Evolutionary conservation across 495 filamentous ascomycete species (phyloP).

Genomic region (Lophiotrema nucula): DNA sequence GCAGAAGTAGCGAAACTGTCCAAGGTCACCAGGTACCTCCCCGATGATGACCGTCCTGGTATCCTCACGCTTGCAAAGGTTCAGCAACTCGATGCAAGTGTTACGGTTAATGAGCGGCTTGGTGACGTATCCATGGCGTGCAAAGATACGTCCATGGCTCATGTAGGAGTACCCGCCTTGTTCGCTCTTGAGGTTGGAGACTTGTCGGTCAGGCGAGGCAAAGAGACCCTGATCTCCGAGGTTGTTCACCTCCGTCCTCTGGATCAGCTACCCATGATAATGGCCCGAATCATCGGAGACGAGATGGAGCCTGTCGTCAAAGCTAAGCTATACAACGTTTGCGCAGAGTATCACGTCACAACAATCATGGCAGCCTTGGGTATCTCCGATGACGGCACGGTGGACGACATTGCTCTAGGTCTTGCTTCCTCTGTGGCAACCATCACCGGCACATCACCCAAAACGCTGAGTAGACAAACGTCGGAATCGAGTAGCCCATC

Average conservation of each 20-base stretch:
- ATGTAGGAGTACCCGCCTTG: slow-evolving; percentile 81
- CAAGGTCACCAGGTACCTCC: slow-evolving; percentile 88
- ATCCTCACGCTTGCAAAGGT: slow-evolving; percentile 72
- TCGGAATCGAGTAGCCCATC: slow-evolving; percentile 37
- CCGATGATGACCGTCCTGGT: slow-evolving; percentile 92
- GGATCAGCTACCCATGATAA: slow-evolving; percentile 58
- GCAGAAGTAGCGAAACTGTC: slow-evolving; percentile 78
- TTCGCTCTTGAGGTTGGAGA: slow-evolving; percentile 68
- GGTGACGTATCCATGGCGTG: slow-evolving; percentile 60
- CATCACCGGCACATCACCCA: slow-evolving; percentile 55
- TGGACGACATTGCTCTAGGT: slow-evolving; percentile 68
- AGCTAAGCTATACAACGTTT: slow-evolving; percentile 76
- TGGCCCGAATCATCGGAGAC: slow-evolving; percentile 84
- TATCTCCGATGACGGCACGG: slow-evolving; percentile 58
- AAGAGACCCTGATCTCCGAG: slow-evolving; percentile 67
- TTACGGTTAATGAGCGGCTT: slow-evolving; percentile 58
- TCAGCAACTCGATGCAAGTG: slow-evolving; percentile 57
- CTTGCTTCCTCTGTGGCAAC: slow-evolving; percentile 78
- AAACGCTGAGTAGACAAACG: slow-evolving; percentile 30
- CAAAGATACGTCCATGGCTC: slow-evolving; percentile 67
- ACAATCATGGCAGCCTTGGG: slow-evolving; percentile 76
- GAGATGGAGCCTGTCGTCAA: slow-evolving; percentile 91
- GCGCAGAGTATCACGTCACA: slow-evolving; percentile 79
- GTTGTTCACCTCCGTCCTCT: slow-evolving; percentile 40
- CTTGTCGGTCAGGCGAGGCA: slow-evolving; percentile 61